Conservation (phyloP, 1,284 basidiomycete species). For the Thelephora terrestris region DNA sequence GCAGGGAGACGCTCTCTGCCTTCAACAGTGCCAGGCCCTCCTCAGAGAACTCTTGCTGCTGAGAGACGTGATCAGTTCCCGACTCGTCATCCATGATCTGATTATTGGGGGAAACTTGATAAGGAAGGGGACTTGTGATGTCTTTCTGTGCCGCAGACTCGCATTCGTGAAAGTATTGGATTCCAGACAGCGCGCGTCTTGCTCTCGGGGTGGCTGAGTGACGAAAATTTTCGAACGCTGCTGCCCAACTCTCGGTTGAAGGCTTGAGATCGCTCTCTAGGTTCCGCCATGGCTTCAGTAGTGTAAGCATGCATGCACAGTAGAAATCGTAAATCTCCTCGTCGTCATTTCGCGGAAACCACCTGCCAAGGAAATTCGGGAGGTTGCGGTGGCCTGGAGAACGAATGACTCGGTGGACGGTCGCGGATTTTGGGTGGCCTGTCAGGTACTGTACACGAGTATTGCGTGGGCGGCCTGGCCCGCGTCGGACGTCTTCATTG, state of each 20-base stretch:
- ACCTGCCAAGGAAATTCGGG: constrained; percentile 23
- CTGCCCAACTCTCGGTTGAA: constrained; percentile 14
- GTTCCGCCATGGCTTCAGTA: constrained; percentile 30
- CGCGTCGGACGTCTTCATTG: not conserved
- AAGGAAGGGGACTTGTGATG: no score
- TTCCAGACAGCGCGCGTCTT: constrained; percentile 15
- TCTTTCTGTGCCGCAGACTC: constrained; percentile 7
- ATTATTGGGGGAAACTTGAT: no score
- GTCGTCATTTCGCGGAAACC: constrained; percentile 22
- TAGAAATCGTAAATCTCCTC: constrained; percentile 19
- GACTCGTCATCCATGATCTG: not conserved
- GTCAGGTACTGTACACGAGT: constrained; percentile 6
- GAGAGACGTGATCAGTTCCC: constrained; percentile 1
- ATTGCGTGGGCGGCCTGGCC: constrained; percentile 8
- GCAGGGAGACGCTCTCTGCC: constrained; percentile 2
- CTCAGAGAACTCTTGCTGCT: constrained; percentile 1
- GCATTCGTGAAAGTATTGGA: constrained; percentile 29
- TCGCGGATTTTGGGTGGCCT: constrained; percentile 9
- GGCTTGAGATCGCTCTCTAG: constrained; percentile 19
- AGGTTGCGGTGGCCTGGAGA: constrained; percentile 22
- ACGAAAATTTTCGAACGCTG: constrained; percentile 15
- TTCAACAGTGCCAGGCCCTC: constrained; percentile 6
- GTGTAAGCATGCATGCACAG: constrained; percentile 26
- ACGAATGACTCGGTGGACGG: constrained; percentile 15
- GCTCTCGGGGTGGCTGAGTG: not conserved